Conservation (phyloP, 2,329 filamentous ascomycete genomes). For the Neospermospora avenae region DNA sequence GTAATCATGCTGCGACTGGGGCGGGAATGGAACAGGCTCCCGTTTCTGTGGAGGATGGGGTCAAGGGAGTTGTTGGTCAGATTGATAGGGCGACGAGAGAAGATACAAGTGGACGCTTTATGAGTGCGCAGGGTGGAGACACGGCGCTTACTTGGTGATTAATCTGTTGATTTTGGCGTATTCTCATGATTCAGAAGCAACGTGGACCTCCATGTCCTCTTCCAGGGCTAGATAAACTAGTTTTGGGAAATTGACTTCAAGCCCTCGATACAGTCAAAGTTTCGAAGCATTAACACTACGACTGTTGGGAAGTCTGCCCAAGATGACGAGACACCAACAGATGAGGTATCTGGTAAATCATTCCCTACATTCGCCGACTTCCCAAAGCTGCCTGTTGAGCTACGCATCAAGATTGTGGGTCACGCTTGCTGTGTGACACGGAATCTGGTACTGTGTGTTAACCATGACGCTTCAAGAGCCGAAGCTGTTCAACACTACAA, state of each 20-base stretch:
- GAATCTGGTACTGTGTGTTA: background rate
- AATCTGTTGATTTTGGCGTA: too few relatives aligned
- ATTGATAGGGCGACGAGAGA: slow-evolving; percentile 7
- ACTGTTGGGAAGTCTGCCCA: background rate
- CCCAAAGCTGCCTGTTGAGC: background rate
- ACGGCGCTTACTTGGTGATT: background rate
- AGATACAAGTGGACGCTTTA: background rate
- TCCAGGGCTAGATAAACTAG: too few relatives aligned
- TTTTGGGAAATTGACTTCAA: too few relatives aligned
- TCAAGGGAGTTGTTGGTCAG: background rate
- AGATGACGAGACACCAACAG: background rate
- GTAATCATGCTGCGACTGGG: background rate
- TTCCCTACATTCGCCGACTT: background rate
- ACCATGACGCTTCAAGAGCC: background rate
- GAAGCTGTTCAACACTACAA: background rate
- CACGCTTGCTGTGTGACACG: background rate
- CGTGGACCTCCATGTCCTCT: too few relatives aligned
- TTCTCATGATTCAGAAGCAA: too few relatives aligned
- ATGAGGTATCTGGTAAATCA: background rate
- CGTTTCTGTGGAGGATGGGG: background rate
- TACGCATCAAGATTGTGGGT: background rate
- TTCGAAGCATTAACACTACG: too few relatives aligned
- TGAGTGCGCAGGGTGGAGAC: slow-evolving; percentile 1
- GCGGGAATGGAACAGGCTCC: slow-evolving; percentile 4
- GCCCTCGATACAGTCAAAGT: too few relatives aligned